These are phyloP conservation scores for Candida glaebosa DNA, from an alignment of 805 yeast species.

Conservation along the genomic window DNA sequence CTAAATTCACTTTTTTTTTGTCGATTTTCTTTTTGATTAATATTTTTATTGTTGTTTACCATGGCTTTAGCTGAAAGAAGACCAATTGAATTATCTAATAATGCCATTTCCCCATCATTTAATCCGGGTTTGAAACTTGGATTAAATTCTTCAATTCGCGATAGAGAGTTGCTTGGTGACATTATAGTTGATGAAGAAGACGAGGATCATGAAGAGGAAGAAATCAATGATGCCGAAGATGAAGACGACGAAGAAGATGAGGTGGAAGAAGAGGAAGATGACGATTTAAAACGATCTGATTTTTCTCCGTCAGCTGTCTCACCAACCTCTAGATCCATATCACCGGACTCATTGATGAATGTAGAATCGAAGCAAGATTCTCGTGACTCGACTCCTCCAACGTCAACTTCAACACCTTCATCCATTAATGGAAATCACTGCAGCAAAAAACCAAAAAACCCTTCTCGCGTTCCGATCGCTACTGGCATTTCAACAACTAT, in stretches of 20 bases:
- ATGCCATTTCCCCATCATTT: slow-evolving; percentile 43
- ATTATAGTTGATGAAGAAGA: slow-evolving; percentile 2
- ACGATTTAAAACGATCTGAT: slow-evolving; percentile 16
- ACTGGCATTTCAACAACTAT: slow-evolving; percentile 75
- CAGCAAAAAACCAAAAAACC: slow-evolving; percentile 31
- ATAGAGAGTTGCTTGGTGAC: slow-evolving; percentile 1
- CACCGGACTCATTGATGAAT: slow-evolving; percentile 43
- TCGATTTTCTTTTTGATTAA: slow-evolving; percentile 1
- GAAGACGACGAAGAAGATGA: slow-evolving; percentile 13
- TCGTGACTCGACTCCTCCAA: slow-evolving; percentile 31
- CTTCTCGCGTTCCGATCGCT: slow-evolving; percentile 52
- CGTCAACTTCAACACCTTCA: slow-evolving; percentile 13
- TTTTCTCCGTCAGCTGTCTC: slow-evolving; percentile 28
- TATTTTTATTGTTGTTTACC: slow-evolving; percentile 6
- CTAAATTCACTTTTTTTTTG: slow-evolving; percentile 1
- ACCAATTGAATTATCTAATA: slow-evolving; percentile 53
- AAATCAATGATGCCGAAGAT: slow-evolving; percentile 7
- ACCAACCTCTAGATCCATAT: slow-evolving; percentile 38
- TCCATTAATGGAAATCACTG: slow-evolving; percentile 8
- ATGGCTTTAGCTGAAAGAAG: slow-evolving; percentile 71
- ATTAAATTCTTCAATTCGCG: slow-evolving; percentile 10
- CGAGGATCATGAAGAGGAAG: slow-evolving; percentile 3
- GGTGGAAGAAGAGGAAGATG: slow-evolving; percentile 22
- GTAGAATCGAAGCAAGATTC: slow-evolving; percentile 15
- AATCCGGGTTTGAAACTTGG: slow-evolving; percentile 24